Conservation (phyloP, 106 monocot genomes). For the Dactylorhiza incarnata region DNA sequence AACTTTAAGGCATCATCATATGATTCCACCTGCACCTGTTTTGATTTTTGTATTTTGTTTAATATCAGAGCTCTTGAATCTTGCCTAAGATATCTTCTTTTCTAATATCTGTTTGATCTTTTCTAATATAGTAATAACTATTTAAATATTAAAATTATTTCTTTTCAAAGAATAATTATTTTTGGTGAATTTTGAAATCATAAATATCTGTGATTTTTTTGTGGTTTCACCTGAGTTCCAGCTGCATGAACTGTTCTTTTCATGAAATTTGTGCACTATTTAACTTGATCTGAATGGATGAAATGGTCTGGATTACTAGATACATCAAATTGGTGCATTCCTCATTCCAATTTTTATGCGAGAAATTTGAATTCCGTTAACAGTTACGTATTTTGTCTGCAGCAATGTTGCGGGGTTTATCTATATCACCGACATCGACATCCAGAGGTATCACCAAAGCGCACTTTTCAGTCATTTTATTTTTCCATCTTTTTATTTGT, state of each 20-base stretch:
- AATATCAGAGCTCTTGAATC: not conserved
- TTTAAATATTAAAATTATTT: not conserved
- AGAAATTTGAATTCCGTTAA: conserved; percentile 7
- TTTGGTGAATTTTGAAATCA: no score
- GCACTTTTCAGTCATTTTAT: not conserved
- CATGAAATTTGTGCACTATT: not conserved
- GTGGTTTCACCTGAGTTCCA: not conserved
- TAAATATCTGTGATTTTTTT: no score
- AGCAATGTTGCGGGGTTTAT: conserved; percentile 96
- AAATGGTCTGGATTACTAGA: not conserved
- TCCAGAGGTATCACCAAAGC: conserved; percentile 49
- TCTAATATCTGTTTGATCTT: not conserved
- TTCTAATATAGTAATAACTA: not conserved
- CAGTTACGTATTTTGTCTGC: conserved; percentile 17
- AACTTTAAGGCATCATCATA: not conserved
- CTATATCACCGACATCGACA: conserved; percentile 76
- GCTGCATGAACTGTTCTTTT: not conserved
- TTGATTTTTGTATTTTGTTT: not conserved
- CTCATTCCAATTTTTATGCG: not conserved
- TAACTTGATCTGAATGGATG: not conserved
- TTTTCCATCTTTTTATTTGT: not conserved
- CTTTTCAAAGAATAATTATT: not conserved
- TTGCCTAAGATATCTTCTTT: not conserved
- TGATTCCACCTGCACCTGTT: not conserved
- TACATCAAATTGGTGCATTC: not conserved